These are phyloP conservation scores for Yamadazyma atmosphaerica DNA, from an alignment of 1,139 yeast species.

Conservation along the genomic window DNA sequence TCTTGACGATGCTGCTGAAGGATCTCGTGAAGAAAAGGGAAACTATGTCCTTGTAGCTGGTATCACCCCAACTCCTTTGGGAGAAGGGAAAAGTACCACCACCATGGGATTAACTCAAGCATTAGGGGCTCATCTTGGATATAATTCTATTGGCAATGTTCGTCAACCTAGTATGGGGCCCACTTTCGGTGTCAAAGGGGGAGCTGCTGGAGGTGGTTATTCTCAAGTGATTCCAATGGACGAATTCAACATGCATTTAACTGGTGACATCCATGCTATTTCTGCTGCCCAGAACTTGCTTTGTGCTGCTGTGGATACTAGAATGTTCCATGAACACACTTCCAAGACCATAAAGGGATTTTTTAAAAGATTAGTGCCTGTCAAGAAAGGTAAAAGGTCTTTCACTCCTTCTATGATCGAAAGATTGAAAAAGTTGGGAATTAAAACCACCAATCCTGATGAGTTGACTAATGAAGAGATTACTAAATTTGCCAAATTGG, in stretches of 20 bases:
- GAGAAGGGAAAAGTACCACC: conserved; percentile 82
- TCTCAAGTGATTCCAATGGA: conserved; percentile 88
- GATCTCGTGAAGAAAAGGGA: conserved; percentile 47
- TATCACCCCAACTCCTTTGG: conserved; percentile 80
- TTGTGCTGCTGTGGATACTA: conserved; percentile 82
- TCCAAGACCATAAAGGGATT: conserved; percentile 65
- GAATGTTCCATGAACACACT: conserved; percentile 78
- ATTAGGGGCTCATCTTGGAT: conserved; percentile 69
- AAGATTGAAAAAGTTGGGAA: conserved; percentile 64
- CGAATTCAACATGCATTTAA: conserved; percentile 80
- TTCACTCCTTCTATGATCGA: conserved; percentile 69
- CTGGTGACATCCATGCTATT: conserved; percentile 85
- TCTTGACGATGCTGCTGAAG: conserved; percentile 55
- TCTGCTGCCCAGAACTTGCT: conserved; percentile 76
- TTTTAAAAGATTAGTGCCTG: conserved; percentile 70
- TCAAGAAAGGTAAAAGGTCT: conserved; percentile 60
- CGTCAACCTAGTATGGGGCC: conserved; percentile 91
- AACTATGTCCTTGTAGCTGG: conserved; percentile 75
- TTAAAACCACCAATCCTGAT: conserved; percentile 65
- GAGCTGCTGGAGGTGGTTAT: conserved; percentile 89
- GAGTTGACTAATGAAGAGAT: conserved; percentile 67
- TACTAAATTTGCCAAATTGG: conserved; percentile 58
- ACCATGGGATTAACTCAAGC: conserved; percentile 82
- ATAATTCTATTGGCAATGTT: conserved; percentile 73
- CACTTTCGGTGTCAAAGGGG: conserved; percentile 84